A percentile compares a stretch with the other conserved stretches of the same genome.
These are phyloP conservation scores for Drechslerella dactyloides DNA, from an alignment of 2,329 filamentous ascomycete genomes.

Conservation along the genomic window DNA sequence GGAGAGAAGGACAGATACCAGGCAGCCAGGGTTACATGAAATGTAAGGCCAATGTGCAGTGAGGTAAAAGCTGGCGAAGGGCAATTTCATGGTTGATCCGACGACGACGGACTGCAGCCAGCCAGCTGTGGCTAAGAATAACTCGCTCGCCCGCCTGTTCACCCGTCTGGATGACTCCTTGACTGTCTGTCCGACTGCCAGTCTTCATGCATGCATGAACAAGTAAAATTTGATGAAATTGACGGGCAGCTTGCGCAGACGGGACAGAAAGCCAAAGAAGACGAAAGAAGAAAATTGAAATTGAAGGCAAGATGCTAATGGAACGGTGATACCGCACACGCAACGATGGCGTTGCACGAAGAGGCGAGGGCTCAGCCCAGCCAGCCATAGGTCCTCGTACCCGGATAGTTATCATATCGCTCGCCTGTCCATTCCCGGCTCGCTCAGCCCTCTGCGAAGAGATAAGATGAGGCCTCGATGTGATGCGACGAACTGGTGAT, in stretches of 20 bases:
- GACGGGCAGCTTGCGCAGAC: constrained; percentile 21
- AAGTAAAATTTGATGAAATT: constrained; percentile 7
- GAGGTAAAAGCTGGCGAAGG: background rate
- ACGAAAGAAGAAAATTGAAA: constrained; percentile 47
- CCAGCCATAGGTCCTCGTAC: too few relatives aligned
- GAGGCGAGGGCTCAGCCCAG: too few relatives aligned
- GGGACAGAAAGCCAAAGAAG: constrained; percentile 19
- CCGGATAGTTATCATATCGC: too few relatives aligned
- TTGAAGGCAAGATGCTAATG: constrained; percentile 22
- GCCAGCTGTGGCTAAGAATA: background rate
- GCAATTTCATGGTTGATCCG: constrained; percentile 2
- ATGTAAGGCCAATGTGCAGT: constrained; percentile 1
- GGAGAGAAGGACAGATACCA: constrained; percentile 26
- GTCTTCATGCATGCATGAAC: background rate
- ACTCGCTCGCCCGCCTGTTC: background rate
- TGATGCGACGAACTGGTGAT: too few relatives aligned
- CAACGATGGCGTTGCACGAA: background rate
- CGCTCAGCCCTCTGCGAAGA: too few relatives aligned
- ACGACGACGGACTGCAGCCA: background rate
- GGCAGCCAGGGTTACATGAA: constrained; percentile 39
- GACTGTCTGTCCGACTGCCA: too few relatives aligned
- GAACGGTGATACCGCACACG: constrained; percentile 2
- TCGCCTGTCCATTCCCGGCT: too few relatives aligned
- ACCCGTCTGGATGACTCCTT: too few relatives aligned
- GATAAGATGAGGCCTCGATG: too few relatives aligned